Evolutionary conservation across 2,329 filamentous ascomycete species (phyloP).

Genomic region (Phaeomoniella chlamydospora): DNA sequence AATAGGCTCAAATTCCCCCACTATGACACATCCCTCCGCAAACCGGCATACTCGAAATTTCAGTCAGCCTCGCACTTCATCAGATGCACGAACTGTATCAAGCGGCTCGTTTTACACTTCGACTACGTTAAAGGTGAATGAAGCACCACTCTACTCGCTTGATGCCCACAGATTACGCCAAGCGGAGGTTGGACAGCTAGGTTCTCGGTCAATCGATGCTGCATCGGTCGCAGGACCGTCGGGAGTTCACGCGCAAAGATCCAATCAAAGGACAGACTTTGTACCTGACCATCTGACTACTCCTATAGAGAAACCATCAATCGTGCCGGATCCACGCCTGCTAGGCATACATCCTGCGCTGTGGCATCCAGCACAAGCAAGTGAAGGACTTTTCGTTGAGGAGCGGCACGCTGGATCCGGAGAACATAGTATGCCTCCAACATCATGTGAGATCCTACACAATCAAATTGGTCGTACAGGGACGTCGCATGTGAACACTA

Average conservation of each 20-base stretch:
- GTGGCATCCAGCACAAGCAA: background rate
- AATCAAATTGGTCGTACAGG: background rate
- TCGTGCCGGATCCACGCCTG: background rate
- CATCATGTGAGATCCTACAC: too few relatives aligned
- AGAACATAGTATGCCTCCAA: background rate
- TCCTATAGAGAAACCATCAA: background rate
- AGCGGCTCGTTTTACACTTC: background rate
- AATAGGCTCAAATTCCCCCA: too few relatives aligned
- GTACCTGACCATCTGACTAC: too few relatives aligned
- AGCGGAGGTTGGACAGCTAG: background rate
- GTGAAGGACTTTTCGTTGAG: too few relatives aligned
- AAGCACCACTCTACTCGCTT: background rate
- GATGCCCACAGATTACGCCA: background rate
- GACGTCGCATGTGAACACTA: slow-evolving; percentile 4
- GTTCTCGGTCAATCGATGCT: background rate
- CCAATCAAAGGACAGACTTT: too few relatives aligned
- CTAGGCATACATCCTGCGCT: background rate
- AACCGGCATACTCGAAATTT: background rate
- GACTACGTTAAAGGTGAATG: background rate
- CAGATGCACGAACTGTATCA: background rate
- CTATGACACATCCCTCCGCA: background rate
- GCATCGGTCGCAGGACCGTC: background rate
- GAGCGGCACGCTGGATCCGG: background rate
- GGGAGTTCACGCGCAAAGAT: background rate
- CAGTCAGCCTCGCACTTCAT: background rate